phyloP scores from a whole-genome alignment of 257 asterid genomes.

The Solanum gandarillasii region DNA sequence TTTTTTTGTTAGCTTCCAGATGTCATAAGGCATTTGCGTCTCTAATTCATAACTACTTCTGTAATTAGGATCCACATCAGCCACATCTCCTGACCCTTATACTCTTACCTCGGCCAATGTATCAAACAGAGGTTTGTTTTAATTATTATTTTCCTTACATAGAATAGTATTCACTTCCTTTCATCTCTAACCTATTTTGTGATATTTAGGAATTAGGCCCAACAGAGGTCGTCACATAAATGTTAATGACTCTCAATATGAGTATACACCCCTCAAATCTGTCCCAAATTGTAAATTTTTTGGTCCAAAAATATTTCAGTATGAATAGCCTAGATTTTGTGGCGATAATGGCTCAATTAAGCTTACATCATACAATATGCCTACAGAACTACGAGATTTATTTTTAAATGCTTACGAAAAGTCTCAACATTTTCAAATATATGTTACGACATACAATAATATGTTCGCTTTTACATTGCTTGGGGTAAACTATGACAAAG shows the following conservation, averaged over 20 bases:
- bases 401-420: background rate
- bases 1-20: background rate
- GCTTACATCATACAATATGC: background rate
- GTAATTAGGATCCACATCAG: background rate
- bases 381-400: background rate
- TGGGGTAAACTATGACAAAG: too few species aligned
- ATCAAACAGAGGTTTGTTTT: too few species aligned
- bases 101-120: background rate
- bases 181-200: background rate
- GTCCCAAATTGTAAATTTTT: background rate
- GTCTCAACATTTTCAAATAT: background rate
- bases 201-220: background rate
- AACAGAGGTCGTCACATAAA: background rate
- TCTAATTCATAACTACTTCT: too few species aligned
- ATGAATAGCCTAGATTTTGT: background rate
- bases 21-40: too few species aligned
- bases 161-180: too few species aligned
- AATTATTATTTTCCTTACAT: too few species aligned
- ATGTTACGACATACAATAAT: too few species aligned
- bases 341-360: background rate
- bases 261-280: background rate
- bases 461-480: too few species aligned
- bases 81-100: background rate
- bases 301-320: background rate
- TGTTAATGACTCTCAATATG: background rate